These are phyloP conservation scores for Zymoseptoria passerinii DNA, from an alignment of 2,329 filamentous ascomycete genomes.

Conservation along the genomic window DNA sequence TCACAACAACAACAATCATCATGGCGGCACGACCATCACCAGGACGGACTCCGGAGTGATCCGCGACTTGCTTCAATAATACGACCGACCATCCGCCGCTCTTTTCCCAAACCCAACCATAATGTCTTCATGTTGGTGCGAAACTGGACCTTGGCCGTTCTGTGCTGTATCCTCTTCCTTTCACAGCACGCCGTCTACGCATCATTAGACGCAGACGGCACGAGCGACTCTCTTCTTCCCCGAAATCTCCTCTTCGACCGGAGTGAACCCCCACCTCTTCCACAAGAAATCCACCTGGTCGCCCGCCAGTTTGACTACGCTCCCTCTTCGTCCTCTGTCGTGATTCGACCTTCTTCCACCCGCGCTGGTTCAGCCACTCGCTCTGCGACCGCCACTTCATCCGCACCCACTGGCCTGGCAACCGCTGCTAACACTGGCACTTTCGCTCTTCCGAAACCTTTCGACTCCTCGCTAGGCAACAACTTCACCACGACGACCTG, in stretches of 20 bases:
- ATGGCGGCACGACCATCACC: background rate
- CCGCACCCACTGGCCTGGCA: conserved; percentile 10
- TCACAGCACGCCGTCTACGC: conserved; percentile 15
- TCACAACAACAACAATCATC: conserved; percentile 3
- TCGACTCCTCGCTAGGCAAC: conserved; percentile 42
- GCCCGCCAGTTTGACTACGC: conserved; percentile 16
- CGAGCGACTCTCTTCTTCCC: conserved; percentile 7
- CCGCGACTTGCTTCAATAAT: background rate
- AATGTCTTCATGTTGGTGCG: background rate
- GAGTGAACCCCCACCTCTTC: conserved; percentile 18
- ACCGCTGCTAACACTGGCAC: conserved; percentile 17
- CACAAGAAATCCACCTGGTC: conserved; percentile 16
- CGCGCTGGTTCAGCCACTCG: conserved; percentile 1
- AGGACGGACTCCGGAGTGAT: background rate
- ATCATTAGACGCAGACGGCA: conserved; percentile 7
- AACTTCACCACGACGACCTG: conserved; percentile 50
- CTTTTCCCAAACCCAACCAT: background rate
- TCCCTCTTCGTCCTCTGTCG: conserved; percentile 11
- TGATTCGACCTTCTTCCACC: conserved; percentile 5
- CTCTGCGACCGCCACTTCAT: conserved; percentile 9
- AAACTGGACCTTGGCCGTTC: conserved; percentile 8
- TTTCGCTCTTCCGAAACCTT: conserved; percentile 33
- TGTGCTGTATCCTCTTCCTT: conserved; percentile 19
- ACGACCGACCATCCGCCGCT: background rate
- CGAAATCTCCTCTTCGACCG: conserved; percentile 23